phyloP scores from a whole-genome alignment of 805 yeast species.

The Scheffersomyces stipitis region DNA sequence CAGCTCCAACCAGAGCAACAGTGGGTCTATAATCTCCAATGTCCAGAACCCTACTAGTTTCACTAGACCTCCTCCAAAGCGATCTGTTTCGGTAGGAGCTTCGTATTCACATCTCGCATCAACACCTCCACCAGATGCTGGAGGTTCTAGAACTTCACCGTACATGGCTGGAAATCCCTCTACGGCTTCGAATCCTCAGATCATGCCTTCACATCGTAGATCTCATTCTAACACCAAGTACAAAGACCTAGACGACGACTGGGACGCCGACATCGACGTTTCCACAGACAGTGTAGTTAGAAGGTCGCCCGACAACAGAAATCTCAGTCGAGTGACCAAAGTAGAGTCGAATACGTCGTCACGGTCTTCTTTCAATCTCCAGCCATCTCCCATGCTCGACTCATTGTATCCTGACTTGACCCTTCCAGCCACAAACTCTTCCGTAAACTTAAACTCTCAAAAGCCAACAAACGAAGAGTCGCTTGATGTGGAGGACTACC shows the following conservation, averaged over 20 bases:
- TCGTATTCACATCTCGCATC: constrained; percentile 10
- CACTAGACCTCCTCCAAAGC: constrained; percentile 12
- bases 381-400: constrained; percentile 32
- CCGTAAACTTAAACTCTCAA: neutral
- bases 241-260: constrained; percentile 82
- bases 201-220: constrained; percentile 10
- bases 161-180: neutral
- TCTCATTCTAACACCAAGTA: constrained; percentile 33
- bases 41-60: neutral
- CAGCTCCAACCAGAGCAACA: constrained; percentile 8
- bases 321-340: constrained; percentile 27
- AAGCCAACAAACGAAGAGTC: constrained; percentile 23
- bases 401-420: constrained; percentile 39
- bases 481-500: constrained; percentile 42
- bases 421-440: constrained; percentile 13
- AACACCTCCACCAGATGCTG: constrained; percentile 10
- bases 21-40: constrained; percentile 11
- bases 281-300: constrained; percentile 6
- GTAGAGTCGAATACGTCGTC: constrained; percentile 24
- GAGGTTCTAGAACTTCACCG: constrained; percentile 1
- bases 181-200: neutral
- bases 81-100: constrained; percentile 21
- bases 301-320: constrained; percentile 10
- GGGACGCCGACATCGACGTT: constrained; percentile 74
- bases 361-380: constrained; percentile 21